A percentile compares a stretch with the other conserved stretches of the same genome.
Conservation (phyloP, 306 rosid species). For the Hippophae tibetana region DNA sequence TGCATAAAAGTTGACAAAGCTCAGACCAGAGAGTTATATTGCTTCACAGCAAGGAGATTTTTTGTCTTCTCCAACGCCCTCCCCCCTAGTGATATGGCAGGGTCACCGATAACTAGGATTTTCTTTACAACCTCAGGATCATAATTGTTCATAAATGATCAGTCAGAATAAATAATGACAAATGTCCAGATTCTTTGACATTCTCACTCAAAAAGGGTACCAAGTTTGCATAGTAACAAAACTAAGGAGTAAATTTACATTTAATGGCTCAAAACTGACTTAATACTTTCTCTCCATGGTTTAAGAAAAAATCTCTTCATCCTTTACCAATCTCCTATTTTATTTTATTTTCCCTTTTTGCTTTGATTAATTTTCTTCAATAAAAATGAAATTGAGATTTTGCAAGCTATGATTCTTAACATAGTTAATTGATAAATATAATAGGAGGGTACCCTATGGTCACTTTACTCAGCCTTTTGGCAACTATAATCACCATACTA, state of each 20-base stretch:
- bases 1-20: neutral
- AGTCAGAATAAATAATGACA: too few relatives aligned
- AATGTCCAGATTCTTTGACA: too few relatives aligned
- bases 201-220: neutral
- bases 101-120: neutral
- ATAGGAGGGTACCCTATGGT: too few relatives aligned
- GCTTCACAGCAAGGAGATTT: neutral
- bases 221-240: neutral
- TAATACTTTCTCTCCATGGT: neutral
- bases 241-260: neutral
- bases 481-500: too few relatives aligned
- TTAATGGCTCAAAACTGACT: neutral
- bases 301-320: neutral
- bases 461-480: too few relatives aligned
- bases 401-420: too few relatives aligned
- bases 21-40: neutral
- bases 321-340: neutral
- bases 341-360: too few relatives aligned
- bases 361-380: too few relatives aligned
- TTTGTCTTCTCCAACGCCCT: too few relatives aligned
- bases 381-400: neutral
- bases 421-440: too few relatives aligned
- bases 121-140: too few relatives aligned
- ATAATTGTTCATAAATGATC: too few relatives aligned
- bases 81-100: neutral